These are phyloP conservation scores for Xenosphaeropsis pyriputrescens DNA, from an alignment of 2,329 filamentous ascomycete genomes.

Conservation along the genomic window DNA sequence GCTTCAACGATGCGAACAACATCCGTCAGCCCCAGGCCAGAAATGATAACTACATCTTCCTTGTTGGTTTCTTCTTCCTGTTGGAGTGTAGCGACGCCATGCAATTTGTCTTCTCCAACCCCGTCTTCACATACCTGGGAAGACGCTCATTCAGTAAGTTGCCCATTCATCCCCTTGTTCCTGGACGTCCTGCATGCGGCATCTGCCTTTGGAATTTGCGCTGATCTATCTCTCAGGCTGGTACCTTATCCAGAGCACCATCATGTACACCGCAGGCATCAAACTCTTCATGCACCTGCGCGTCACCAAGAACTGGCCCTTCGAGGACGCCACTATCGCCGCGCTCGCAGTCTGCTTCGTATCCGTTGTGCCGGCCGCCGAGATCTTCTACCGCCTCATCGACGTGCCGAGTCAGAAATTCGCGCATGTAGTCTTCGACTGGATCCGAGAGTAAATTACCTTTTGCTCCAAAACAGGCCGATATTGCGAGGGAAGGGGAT, in stretches of 20 bases:
- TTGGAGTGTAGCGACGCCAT: conserved; percentile 23
- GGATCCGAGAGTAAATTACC: too few relatives aligned
- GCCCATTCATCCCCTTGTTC: neutral
- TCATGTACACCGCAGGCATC: conserved; percentile 26
- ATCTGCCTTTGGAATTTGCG: neutral
- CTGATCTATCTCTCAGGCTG: conserved; percentile 16
- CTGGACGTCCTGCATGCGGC: too few relatives aligned
- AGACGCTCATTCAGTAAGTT: conserved; percentile 26
- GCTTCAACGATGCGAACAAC: conserved; percentile 17
- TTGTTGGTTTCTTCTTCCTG: conserved; percentile 24
- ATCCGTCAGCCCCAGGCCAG: conserved; percentile 20
- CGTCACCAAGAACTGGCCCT: neutral
- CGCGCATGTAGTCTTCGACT: too few relatives aligned
- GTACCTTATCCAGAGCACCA: conserved; percentile 24
- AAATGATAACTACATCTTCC: conserved; percentile 26
- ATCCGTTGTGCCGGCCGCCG: too few relatives aligned
- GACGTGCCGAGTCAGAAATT: too few relatives aligned
- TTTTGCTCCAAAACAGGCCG: too few relatives aligned
- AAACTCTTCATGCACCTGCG: conserved; percentile 14
- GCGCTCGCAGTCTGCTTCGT: too few relatives aligned
- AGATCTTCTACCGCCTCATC: too few relatives aligned
- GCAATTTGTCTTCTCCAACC: conserved; percentile 20
- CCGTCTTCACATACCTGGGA: conserved; percentile 22
- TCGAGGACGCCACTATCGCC: too few relatives aligned
- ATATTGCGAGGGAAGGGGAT: too few relatives aligned